These are phyloP conservation scores for Populus tomentosa DNA, from an alignment of 441 rosid species.

Conservation along the genomic window DNA sequence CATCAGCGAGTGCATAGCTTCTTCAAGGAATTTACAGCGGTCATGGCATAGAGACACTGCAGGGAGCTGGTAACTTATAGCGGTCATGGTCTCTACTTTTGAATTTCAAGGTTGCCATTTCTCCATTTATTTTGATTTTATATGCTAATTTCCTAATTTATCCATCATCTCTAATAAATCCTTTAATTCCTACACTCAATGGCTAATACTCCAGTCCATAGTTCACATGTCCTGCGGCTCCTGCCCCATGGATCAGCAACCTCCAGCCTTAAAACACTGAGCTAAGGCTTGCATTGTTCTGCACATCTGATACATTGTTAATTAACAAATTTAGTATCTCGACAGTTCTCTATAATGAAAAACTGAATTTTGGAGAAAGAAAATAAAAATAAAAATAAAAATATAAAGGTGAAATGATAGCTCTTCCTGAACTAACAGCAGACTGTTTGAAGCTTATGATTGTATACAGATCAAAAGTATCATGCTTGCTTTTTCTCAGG, in stretches of 20 bases:
- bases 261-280: neutral
- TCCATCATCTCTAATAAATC: neutral
- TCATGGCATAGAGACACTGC: constrained; percentile 79
- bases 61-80: constrained; percentile 49
- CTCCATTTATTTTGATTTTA: too few species aligned
- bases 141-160: too few species aligned
- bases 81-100: too few species aligned
- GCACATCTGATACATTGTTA: neutral
- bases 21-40: constrained; percentile 58
- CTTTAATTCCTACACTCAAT: neutral
- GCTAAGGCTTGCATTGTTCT: neutral
- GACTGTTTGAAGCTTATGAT: neutral
- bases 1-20: constrained; percentile 61
- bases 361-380: neutral
- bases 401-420: neutral
- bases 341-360: neutral
- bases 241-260: neutral
- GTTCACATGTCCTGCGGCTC: neutral
- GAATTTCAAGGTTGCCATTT: too few species aligned
- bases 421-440: neutral
- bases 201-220: neutral
- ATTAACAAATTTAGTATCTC: neutral
- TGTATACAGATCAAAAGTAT: neutral
- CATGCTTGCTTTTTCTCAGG: constrained; percentile 1
- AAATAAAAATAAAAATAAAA: neutral